These are phyloP conservation scores for Xylaria sp. DNA, from an alignment of 2,329 filamentous ascomycete genomes.

Conservation along the genomic window DNA sequence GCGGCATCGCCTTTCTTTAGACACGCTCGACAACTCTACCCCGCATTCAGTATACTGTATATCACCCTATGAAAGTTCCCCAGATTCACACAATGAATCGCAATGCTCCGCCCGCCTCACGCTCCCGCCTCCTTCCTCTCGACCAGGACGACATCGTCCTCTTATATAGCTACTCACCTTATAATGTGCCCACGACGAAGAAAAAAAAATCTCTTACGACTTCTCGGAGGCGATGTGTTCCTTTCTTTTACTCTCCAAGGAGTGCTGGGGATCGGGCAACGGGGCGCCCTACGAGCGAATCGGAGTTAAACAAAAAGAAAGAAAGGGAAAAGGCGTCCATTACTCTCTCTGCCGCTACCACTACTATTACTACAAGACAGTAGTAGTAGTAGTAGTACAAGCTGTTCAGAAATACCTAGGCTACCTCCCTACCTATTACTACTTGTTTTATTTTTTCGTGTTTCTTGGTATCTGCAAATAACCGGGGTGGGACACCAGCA, in stretches of 20 bases:
- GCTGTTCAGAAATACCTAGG: too few relatives aligned
- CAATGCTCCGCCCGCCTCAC: conserved; percentile 10
- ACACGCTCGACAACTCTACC: not conserved
- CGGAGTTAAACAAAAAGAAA: not conserved
- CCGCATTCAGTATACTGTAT: conserved; percentile 17
- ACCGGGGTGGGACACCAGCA: too few relatives aligned
- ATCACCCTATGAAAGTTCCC: conserved; percentile 3
- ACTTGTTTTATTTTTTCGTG: too few relatives aligned
- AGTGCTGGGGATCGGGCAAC: not conserved
- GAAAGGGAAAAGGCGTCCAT: not conserved
- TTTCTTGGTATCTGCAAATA: too few relatives aligned
- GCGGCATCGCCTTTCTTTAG: not conserved
- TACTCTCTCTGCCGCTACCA: too few relatives aligned
- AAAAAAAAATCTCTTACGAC: conserved; percentile 26
- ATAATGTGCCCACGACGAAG: conserved; percentile 32
- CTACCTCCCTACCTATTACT: too few relatives aligned
- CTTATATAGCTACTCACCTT: conserved; percentile 26
- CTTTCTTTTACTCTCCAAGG: conserved; percentile 11
- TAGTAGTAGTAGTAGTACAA: too few relatives aligned
- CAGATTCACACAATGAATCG: conserved; percentile 4
- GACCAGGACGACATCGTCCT: conserved; percentile 12
- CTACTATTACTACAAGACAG: too few relatives aligned
- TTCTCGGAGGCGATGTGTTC: conserved; percentile 14
- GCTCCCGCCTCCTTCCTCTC: conserved; percentile 4
- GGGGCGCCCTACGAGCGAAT: not conserved